Percentiles rank a stretch among this genome's conserved stretches.
Evolutionary conservation across 2,329 filamentous ascomycete genomes (phyloP).

Genomic region (Trichoderma gracile): DNA sequence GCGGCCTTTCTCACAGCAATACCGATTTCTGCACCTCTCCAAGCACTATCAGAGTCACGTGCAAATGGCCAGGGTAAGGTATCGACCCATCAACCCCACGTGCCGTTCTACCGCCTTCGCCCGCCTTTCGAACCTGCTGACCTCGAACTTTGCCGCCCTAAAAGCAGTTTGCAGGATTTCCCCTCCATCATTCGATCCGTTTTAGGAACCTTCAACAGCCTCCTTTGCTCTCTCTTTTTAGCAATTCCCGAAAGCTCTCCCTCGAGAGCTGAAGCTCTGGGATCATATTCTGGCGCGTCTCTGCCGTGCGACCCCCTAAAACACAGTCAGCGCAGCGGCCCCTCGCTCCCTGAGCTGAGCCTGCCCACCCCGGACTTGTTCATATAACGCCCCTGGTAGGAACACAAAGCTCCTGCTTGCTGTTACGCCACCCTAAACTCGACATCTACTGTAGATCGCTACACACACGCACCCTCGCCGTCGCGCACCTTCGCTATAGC

Average conservation of each 20-base stretch:
- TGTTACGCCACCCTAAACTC: slow-evolving; percentile 17
- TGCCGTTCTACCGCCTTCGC: slow-evolving; percentile 26
- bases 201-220: neutral
- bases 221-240: neutral
- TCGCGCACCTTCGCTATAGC: neutral
- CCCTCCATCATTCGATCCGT: slow-evolving; percentile 14
- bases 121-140: slow-evolving; percentile 25
- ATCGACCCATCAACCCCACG: slow-evolving; percentile 25
- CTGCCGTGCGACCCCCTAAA: slow-evolving; percentile 13
- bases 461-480: neutral
- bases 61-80: slow-evolving; percentile 14
- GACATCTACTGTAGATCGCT: neutral
- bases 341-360: slow-evolving; percentile 12
- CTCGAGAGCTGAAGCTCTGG: neutral
- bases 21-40: neutral
- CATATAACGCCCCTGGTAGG: slow-evolving; percentile 7
- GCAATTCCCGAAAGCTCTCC: neutral
- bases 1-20: neutral
- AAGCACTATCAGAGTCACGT: slow-evolving; percentile 19
- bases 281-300: neutral
- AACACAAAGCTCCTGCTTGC: slow-evolving; percentile 18
- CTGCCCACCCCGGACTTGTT: neutral
- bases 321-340: slow-evolving; percentile 1
- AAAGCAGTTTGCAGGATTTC: slow-evolving; percentile 14
- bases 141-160: slow-evolving; percentile 18